Evolutionary conservation across 129 eudicot species (phyloP).

Genomic region (Rutidosis leptorrhynchoides): DNA sequence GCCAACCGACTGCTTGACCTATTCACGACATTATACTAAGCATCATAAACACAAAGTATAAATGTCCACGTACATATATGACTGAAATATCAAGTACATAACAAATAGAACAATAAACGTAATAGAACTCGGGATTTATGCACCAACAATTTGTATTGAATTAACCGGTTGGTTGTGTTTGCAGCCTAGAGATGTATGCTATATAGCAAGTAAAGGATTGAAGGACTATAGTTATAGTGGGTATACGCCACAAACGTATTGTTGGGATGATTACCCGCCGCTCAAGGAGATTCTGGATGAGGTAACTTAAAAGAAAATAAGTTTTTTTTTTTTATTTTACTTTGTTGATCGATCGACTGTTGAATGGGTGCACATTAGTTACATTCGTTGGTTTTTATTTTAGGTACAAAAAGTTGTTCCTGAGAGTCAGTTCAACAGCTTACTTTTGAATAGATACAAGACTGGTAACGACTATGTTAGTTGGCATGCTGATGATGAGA

Average conservation of each 20-base stretch:
- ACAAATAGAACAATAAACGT: too few species aligned
- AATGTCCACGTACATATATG: too few species aligned
- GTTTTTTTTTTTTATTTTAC: too few species aligned
- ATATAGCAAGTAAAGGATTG: constrained; percentile 65
- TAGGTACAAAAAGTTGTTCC: constrained; percentile 80
- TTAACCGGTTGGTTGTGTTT: too few species aligned
- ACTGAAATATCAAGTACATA: too few species aligned
- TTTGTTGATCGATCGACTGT: not conserved
- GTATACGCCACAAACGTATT: constrained; percentile 60
- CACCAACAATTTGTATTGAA: too few species aligned
- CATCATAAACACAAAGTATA: too few species aligned
- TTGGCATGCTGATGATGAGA: constrained; percentile 98
- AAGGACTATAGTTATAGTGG: constrained; percentile 68
- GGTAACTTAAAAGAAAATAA: constrained; percentile 37
- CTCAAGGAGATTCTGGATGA: constrained; percentile 56
- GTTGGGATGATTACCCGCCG: constrained; percentile 87
- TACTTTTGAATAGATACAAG: constrained; percentile 77
- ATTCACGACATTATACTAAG: too few species aligned
- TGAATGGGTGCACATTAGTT: too few species aligned
- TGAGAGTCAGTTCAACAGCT: constrained; percentile 70
- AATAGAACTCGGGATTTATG: too few species aligned
- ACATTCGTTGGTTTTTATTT: constrained; percentile 2
- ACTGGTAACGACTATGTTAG: constrained; percentile 87
- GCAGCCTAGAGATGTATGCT: constrained; percentile 94
- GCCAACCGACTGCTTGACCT: too few species aligned